Evolutionary conservation across 495 filamentous ascomycete species (phyloP), one percentile per base, ranked within the genome.

Genomic region (Xylaria intraflava): DNA sequence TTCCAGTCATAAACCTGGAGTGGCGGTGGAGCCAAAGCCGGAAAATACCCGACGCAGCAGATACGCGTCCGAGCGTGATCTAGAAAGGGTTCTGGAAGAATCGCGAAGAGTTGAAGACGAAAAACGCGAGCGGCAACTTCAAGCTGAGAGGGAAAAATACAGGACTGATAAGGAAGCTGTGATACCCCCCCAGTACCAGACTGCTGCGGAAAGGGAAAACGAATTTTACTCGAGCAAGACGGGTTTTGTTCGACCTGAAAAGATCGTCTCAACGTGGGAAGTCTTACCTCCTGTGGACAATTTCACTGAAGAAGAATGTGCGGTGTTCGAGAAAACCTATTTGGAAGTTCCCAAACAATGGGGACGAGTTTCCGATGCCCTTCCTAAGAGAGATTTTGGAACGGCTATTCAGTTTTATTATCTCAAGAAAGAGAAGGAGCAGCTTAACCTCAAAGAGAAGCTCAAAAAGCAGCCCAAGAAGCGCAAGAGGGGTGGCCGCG

Each of bases 371-470:
- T 88, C 92, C 2, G 83, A 86, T 22, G 75, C 78, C 20, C 65
- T 96, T 11, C 78, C 83, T 10, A 75, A 79, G 19, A 84, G 91
- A 16, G 83, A 85, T 58, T 93, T 86, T 69, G 83, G 87, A 58
- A 83, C 90, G 44, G 94, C 88, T 65, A 96, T 98, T 58, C 78
- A 89, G 58, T 94, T 97, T 67, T 97, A 98, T 67, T 98, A 98
- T 68, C 80, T 90, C 56, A 95, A 87, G 51, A 95, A 95, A 68
- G 86, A 88, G 69, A 98, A 98, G 69, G 83, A 87, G 61, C 79
- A 83, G 52, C 82, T 83, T 22, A 89, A 89, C 52, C 92, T 96
- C 61, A 94, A 95, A 69, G 86, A 88, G 31, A 88, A 87, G 65
- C 72, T 88, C 24, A 91, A 82, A 69, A 85, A 83, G 53, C 81